Evolutionary conservation across 2,329 filamentous ascomycete species (phyloP).

Genomic region (Thelonectria rubi): DNA sequence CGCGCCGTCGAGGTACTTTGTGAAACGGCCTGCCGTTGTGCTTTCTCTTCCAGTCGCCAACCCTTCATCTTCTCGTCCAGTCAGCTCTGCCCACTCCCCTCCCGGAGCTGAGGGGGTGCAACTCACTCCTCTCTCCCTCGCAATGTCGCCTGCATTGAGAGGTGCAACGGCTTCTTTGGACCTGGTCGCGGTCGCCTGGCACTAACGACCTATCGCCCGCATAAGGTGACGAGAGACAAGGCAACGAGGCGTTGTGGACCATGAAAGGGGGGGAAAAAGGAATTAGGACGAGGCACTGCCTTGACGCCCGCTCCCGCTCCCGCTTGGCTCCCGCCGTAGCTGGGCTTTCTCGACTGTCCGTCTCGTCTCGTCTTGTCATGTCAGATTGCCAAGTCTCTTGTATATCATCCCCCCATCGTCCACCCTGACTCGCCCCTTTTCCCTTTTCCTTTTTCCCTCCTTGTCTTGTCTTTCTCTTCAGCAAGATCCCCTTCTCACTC

Average conservation of each 20-base stretch:
- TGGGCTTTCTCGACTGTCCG: neutral
- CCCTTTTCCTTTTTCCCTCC: neutral
- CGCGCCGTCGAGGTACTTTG: conserved; percentile 5
- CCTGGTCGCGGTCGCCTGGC: conserved; percentile 1
- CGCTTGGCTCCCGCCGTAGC: neutral
- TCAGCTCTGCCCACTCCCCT: conserved; percentile 1
- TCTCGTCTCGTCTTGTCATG: neutral
- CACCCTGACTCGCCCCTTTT: conserved; percentile 5
- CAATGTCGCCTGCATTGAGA: conserved; percentile 20
- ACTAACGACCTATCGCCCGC: conserved; percentile 36
- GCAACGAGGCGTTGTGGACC: conserved; percentile 27
- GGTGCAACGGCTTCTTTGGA: conserved; percentile 33
- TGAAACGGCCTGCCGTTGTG: neutral
- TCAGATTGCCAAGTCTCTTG: conserved; percentile 4
- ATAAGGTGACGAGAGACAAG: conserved; percentile 34
- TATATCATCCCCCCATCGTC: conserved; percentile 19
- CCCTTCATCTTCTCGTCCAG: conserved; percentile 9
- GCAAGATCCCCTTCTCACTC: neutral
- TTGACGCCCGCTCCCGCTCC: neutral
- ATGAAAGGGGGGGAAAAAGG: conserved; percentile 2
- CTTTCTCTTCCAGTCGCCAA: neutral
- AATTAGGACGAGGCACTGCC: conserved; percentile 1
- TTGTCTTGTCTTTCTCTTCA: conserved; percentile 2
- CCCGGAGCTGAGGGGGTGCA: neutral
- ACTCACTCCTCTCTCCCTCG: neutral